Evolutionary conservation across 352 stramenopile species (phyloP), one percentile per base, ranked within the genome.

Genomic region (Peronospora farinosa): DNA sequence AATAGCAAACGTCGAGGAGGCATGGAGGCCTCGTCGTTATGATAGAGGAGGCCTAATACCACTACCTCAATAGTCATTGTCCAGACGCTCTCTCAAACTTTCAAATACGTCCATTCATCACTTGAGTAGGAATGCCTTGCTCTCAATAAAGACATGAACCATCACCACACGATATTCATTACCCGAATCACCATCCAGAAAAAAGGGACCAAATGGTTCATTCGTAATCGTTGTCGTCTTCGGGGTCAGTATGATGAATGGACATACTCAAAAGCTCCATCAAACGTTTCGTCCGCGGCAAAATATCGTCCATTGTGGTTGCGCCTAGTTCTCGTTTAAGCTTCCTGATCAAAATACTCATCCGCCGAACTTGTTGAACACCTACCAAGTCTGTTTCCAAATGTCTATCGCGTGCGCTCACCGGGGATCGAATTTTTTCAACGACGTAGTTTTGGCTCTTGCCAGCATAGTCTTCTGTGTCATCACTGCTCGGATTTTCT

Each of bases 251-350:
- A 38, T 67, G 62, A 40, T 88, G 72, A 43, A 88, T 82, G 0
- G 81, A 90, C 17, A 88, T 28, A 53, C 78, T 88, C 40, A 90
- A 49, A 30, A 92, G 54, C 56, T 92, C 78, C 78, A 92, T 92
- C 46, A 92, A 60, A 2, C 78, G 71, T 42, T 84, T 78, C 7
- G 77, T 88, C 32, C 81, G 74, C 2, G 81, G 78, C 2, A 92
- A 44, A 33, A 92, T 88, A 39, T 92, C 78, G 2, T 90, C 57
- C 47, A 84, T 84, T 17, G 74, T 77, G 2, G 70, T 58, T 19
- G 81, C 81, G 1, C 81, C 81, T 4, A 92, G 61, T 48, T 89
- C 81, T n/a, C 74, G 78, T 48, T 89, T 87, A 0, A 92, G 68
- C 6, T 80, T 67, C n/a, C 74, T 76, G 0, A 92, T 51, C 9